Base-by-base conservation (phyloP, 768 basidiomycete species). In the Boletus coccyginus region DNA sequence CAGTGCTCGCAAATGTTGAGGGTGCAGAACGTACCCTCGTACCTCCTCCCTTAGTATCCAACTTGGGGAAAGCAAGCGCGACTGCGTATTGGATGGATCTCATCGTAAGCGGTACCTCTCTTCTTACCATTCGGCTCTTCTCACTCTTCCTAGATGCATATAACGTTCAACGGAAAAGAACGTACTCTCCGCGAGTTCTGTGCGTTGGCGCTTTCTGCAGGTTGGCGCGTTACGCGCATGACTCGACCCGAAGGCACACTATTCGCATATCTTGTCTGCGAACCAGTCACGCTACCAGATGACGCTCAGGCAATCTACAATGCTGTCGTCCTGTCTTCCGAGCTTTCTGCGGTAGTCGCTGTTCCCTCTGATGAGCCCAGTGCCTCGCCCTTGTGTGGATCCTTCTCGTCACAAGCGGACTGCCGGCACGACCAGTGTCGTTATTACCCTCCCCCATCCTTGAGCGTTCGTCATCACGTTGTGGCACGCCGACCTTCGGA, bases 51-150 rank as follows among this genome's bases (percentile, higher is more conserved):
- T 70, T 92, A n/a, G 74, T 90, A 32, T 75, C 88, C 7, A 92
- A 91, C 64, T 70, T 89, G 7, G 90, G 90, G 0, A 86, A 85
- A 62, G 87, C 87, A 8, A 89, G 78, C 52, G 71, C 64, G 7
- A 85, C 81, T 59, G 86, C 80, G 7, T 89, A 87, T 66, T 87
- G 81, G 78, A 78, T 87, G 78, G 88, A 90, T 65, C 69, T 88
- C 62, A 80, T 83, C 31, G 88, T 87, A 63, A 50, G 78, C 35
- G 17, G 3, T n/a, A 24, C 29, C 35, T 29, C 2, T 44, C 42
- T 12, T 29, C 5, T 0, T 2, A 5, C 36, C 39, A 3, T n/a
- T 39, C 17, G 7, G 7, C 7, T 16, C 17, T 32, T 57, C 40
- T 53, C 55, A 67, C 21, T 14, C 33, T 35, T 39, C 33, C 35